phyloP scores from a whole-genome alignment of 768 basidiomycete genomes.

The Coprinopsis marcescibilis region DNA sequence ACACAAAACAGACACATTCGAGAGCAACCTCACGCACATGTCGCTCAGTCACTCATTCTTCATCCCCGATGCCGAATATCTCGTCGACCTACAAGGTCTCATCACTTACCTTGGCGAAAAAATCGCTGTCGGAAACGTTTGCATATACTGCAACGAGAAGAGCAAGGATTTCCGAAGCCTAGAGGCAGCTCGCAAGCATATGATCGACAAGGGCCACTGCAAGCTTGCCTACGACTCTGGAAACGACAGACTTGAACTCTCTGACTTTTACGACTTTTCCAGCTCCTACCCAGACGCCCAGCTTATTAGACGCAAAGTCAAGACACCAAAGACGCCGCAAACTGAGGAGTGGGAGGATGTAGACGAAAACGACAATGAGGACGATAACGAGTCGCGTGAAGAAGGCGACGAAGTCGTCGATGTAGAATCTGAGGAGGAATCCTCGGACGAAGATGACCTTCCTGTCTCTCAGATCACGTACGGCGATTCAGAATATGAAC shows the following conservation, averaged over 20 bases:
- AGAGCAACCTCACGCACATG: conserved; percentile 84
- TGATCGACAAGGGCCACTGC: conserved; percentile 95
- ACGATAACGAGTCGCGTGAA: no score
- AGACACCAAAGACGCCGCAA: conserved; percentile 25
- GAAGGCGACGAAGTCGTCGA: conserved; percentile 36
- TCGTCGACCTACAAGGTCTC: conserved; percentile 78
- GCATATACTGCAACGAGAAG: conserved; percentile 83
- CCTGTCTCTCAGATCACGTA: conserved; percentile 58
- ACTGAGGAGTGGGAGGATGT: conserved; percentile 39
- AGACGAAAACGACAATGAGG: conserved; percentile 39
- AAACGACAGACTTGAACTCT: conserved; percentile 75
- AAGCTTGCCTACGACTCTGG: conserved; percentile 89
- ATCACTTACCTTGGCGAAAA: conserved; percentile 87
- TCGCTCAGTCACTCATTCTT: conserved; percentile 85
- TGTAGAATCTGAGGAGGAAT: conserved; percentile 16
- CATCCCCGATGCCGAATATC: conserved; percentile 89
- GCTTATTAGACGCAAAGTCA: conserved; percentile 17
- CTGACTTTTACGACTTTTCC: conserved; percentile 92
- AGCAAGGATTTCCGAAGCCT: conserved; percentile 77
- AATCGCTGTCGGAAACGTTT: conserved; percentile 87
- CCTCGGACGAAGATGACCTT: conserved; percentile 32
- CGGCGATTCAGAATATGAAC: conserved; percentile 78
- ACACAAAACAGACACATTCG: conserved; percentile 40
- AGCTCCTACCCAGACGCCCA: conserved; percentile 62
- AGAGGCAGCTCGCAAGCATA: conserved; percentile 90